Evolutionary conservation across 2,329 filamentous ascomycete genomes (phyloP).

Genomic region (Claviceps quebecensis): DNA sequence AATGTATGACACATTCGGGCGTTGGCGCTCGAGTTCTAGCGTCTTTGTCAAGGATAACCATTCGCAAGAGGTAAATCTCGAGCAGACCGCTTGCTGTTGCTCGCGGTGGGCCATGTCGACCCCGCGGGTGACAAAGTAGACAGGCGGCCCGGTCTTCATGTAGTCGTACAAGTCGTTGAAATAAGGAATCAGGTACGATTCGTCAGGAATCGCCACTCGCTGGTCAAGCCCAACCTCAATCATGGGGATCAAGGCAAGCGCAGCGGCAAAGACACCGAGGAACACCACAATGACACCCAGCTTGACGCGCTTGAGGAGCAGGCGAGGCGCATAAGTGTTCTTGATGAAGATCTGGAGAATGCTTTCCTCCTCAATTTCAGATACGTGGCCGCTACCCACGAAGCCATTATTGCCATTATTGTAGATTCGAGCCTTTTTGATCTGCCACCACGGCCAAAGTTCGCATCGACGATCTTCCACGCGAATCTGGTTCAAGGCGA

Average conservation of each 20-base stretch:
- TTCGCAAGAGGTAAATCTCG: constrained; percentile 80
- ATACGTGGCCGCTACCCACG: constrained; percentile 38
- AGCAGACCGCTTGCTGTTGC: constrained; percentile 78
- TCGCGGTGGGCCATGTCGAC: constrained; percentile 63
- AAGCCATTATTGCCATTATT: constrained; percentile 45
- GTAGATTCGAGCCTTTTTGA: constrained; percentile 59
- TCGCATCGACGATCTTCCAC: constrained; percentile 83
- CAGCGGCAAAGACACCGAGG: constrained; percentile 74
- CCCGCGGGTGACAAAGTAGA: constrained; percentile 84
- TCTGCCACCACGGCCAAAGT: constrained; percentile 77
- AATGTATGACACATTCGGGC: constrained; percentile 76
- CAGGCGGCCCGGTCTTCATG: constrained; percentile 78
- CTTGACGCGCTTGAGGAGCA: constrained; percentile 73
- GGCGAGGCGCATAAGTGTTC: constrained; percentile 69
- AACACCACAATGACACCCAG: constrained; percentile 65
- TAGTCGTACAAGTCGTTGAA: constrained; percentile 95
- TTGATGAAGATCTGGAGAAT: constrained; percentile 76
- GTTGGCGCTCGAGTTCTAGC: constrained; percentile 86
- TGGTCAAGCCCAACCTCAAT: constrained; percentile 85
- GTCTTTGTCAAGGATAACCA: constrained; percentile 74
- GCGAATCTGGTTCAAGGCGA: constrained; percentile 80
- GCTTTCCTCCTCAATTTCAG: constrained; percentile 73
- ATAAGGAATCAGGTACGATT: constrained; percentile 89
- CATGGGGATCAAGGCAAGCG: constrained; percentile 69
- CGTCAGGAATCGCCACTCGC: constrained; percentile 82